Conservation (phyloP, 148 eudicot species). For the Linanthus parryae region DNA sequence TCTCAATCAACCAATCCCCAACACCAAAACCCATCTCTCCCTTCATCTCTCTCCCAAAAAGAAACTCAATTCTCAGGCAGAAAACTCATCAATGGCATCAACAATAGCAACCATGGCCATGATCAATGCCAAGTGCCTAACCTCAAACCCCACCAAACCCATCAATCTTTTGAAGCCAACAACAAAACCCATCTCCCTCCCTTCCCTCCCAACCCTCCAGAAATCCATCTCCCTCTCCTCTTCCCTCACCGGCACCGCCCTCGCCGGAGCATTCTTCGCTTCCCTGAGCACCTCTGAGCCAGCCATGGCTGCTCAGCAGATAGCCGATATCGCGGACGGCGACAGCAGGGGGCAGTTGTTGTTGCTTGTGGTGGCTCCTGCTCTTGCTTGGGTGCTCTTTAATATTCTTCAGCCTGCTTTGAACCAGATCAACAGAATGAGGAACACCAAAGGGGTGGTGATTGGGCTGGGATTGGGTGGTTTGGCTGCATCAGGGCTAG, state of each 20-base stretch:
- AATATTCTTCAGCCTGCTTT: constrained; percentile 86
- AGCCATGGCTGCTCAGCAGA: constrained; percentile 86
- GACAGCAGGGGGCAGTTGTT: constrained; percentile 87
- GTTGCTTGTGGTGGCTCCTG: constrained; percentile 68
- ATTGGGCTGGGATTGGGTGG: constrained; percentile 74
- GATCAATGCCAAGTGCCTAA: constrained; percentile 55
- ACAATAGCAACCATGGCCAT: constrained; percentile 74
- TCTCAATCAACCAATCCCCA: neutral
- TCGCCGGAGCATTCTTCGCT: constrained; percentile 73
- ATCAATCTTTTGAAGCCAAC: constrained; percentile 42
- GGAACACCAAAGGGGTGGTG: constrained; percentile 41
- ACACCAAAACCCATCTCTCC: constrained; percentile 2
- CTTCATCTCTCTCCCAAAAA: constrained; percentile 1
- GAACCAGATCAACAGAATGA: constrained; percentile 75
- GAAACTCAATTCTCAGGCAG: neutral
- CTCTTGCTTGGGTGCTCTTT: constrained; percentile 79
- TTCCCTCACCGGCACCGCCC: constrained; percentile 33
- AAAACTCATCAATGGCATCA: constrained; percentile 52
- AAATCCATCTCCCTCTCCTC: constrained; percentile 7
- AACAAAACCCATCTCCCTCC: too few relatives aligned
- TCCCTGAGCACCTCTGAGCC: constrained; percentile 50
- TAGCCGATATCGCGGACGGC: constrained; percentile 72
- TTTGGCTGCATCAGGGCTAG: constrained; percentile 36
- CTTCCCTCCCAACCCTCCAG: constrained; percentile 44
- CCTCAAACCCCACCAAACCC: constrained; percentile 27